Percentiles rank a stretch among this genome's conserved stretches.
phyloP scores from a whole-genome alignment of 192 early-diverging fungal species.

The Glomus cerebriforme region DNA sequence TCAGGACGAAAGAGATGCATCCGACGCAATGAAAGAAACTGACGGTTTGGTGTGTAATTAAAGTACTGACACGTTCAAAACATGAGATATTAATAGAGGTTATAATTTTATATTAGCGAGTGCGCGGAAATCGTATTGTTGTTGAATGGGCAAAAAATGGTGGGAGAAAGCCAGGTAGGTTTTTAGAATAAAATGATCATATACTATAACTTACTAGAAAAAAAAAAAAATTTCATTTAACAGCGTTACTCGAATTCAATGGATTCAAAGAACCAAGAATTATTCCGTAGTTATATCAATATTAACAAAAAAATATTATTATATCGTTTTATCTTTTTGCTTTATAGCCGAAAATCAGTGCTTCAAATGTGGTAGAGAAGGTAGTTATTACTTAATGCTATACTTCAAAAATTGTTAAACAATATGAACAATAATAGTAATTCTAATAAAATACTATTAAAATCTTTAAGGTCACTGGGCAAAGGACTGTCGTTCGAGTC shows the following conservation, averaged over 20 bases:
- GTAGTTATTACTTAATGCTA: neutral
- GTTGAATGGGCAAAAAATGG: conserved; percentile 63
- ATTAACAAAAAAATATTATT: neutral
- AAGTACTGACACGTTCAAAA: neutral
- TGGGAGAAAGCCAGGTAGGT: conserved; percentile 46
- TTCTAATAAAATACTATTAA: neutral
- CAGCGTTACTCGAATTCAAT: neutral
- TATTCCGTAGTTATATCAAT: neutral
- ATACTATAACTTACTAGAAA: neutral
- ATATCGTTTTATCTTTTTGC: neutral
- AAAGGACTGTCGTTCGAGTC: conserved; percentile 27
- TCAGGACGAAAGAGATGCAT: conserved; percentile 40
- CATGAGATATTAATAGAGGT: neutral
- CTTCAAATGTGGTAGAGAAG: conserved; percentile 30
- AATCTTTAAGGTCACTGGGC: conserved; percentile 29
- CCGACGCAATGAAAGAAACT: conserved; percentile 1
- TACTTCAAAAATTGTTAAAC: neutral
- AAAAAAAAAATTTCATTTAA: neutral
- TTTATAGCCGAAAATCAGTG: conserved; percentile 28
- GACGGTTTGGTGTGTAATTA: conserved; percentile 20
- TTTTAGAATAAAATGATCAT: neutral
- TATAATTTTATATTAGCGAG: conserved; percentile 28
- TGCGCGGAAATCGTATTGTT: conserved; percentile 46
- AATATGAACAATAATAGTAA: neutral
- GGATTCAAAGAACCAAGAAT: neutral